These are phyloP conservation scores for Thermomucor indicae-seudaticae DNA, from an alignment of 371 early-diverging fungal species.

Conservation along the genomic window DNA sequence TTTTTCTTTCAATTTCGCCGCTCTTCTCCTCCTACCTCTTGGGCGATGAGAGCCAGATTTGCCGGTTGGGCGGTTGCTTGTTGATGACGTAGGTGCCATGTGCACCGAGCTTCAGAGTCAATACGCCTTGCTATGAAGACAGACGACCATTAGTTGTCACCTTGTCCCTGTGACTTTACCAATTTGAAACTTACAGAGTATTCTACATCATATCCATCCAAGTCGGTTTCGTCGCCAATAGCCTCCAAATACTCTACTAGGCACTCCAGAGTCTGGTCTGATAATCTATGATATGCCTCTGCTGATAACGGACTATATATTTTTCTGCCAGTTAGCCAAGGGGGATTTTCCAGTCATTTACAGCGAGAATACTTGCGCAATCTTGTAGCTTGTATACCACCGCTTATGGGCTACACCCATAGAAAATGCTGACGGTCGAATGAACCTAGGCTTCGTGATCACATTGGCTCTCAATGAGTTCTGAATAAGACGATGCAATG, in stretches of 20 bases:
- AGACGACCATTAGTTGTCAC: too few species aligned
- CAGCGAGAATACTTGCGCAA: neutral
- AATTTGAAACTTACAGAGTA: constrained; percentile 60
- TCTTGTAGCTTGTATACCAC: neutral
- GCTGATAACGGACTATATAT: constrained; percentile 27
- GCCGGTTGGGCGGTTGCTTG: constrained; percentile 98
- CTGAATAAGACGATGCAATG: too few species aligned
- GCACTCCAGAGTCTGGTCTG: constrained; percentile 68
- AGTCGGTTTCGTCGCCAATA: constrained; percentile 68
- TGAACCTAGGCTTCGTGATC: too few species aligned
- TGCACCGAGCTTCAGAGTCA: constrained; percentile 83
- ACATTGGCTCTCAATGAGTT: too few species aligned
- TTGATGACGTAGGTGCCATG: constrained; percentile 96
- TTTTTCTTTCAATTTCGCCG: neutral
- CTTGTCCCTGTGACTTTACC: too few species aligned
- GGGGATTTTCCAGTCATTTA: neutral
- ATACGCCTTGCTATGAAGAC: constrained; percentile 69
- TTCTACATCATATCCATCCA: constrained; percentile 78
- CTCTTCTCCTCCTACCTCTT: constrained; percentile 49
- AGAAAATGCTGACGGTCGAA: too few species aligned
- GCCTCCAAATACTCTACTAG: constrained; percentile 77
- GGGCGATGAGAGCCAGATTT: constrained; percentile 99
- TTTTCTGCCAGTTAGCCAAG: neutral
- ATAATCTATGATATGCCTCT: constrained; percentile 63
- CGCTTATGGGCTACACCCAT: neutral